A percentile compares a stretch with the other conserved stretches of the same genome.
Evolutionary conservation across 2,329 filamentous ascomycete species (phyloP).

Genomic region (Apiospora aurea): DNA sequence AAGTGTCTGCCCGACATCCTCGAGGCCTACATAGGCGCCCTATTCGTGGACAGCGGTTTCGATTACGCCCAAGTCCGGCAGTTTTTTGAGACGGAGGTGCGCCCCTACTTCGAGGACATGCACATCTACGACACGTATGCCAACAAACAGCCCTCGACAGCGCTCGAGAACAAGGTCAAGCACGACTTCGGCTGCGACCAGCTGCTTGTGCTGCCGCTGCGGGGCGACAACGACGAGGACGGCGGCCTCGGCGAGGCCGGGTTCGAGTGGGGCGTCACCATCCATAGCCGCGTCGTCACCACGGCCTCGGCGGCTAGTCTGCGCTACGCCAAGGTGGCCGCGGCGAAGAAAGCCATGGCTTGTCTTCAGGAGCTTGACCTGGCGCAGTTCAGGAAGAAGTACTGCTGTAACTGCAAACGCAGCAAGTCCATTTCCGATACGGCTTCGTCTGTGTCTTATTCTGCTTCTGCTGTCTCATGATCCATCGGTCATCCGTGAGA

Average conservation of each 20-base stretch:
- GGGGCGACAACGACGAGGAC: conserved; percentile 53
- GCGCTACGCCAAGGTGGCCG: conserved; percentile 75
- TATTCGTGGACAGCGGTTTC: conserved; percentile 90
- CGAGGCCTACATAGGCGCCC: conserved; percentile 86
- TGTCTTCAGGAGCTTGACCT: conserved; percentile 52
- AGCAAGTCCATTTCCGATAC: conserved; percentile 31
- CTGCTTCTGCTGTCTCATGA: background rate
- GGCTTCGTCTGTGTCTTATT: background rate
- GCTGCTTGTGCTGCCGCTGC: conserved; percentile 63
- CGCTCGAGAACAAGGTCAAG: conserved; percentile 69
- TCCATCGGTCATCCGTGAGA: background rate
- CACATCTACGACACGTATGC: conserved; percentile 85
- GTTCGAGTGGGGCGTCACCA: conserved; percentile 75
- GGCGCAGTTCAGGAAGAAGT: conserved; percentile 66
- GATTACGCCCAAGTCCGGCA: conserved; percentile 73
- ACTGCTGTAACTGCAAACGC: conserved; percentile 67
- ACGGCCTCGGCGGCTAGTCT: conserved; percentile 67
- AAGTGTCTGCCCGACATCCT: conserved; percentile 85
- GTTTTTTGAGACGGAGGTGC: conserved; percentile 81
- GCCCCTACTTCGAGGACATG: conserved; percentile 86
- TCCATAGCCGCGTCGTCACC: conserved; percentile 75
- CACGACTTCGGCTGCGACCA: conserved; percentile 68
- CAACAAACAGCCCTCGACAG: conserved; percentile 83
- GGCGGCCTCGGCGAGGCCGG: conserved; percentile 51
- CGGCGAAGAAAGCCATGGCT: conserved; percentile 65